A percentile compares a stretch with the other conserved stretches of the same genome.
These are phyloP conservation scores for Xeromyces bisporus DNA, from an alignment of 495 filamentous ascomycete species.

Conservation along the genomic window DNA sequence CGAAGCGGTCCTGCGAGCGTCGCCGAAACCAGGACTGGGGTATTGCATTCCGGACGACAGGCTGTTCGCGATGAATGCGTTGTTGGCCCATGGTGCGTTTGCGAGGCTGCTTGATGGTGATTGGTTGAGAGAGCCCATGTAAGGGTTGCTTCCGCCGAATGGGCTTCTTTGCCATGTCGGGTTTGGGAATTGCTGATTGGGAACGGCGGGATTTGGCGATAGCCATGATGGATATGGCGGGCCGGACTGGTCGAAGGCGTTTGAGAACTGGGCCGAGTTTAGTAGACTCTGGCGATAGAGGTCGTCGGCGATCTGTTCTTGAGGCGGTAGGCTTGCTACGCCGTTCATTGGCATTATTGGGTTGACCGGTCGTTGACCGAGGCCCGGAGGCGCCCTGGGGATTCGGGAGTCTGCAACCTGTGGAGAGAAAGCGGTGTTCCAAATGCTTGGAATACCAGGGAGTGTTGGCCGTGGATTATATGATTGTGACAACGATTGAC, in stretches of 20 bases:
- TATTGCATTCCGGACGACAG: conserved; percentile 12
- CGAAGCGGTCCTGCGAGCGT: conserved; percentile 14
- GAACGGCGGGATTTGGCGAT: conserved; percentile 9
- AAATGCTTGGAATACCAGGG: conserved; percentile 29
- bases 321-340: conserved; percentile 10
- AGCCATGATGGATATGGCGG: conserved; percentile 14
- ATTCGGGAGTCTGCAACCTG: conserved; percentile 16
- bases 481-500: conserved; percentile 15
- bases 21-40: conserved; percentile 9
- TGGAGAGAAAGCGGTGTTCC: conserved; percentile 25
- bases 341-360: conserved; percentile 7
- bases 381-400: conserved; percentile 20
- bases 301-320: conserved; percentile 16
- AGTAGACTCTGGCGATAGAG: conserved; percentile 15
- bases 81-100: conserved; percentile 24
- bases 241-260: conserved; percentile 8
- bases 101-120: conserved; percentile 14
- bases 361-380: conserved; percentile 12
- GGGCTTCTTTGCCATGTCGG: conserved; percentile 15
- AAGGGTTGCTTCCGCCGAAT: conserved; percentile 4
- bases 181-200: conserved; percentile 6
- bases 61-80: conserved; percentile 27
- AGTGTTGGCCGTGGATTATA: conserved; percentile 21
- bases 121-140: conserved; percentile 12
- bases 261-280: conserved; percentile 13